Base-by-base conservation (phyloP, 192 early-diverging fungal genomes). In the Podila clonocystis region DNA sequence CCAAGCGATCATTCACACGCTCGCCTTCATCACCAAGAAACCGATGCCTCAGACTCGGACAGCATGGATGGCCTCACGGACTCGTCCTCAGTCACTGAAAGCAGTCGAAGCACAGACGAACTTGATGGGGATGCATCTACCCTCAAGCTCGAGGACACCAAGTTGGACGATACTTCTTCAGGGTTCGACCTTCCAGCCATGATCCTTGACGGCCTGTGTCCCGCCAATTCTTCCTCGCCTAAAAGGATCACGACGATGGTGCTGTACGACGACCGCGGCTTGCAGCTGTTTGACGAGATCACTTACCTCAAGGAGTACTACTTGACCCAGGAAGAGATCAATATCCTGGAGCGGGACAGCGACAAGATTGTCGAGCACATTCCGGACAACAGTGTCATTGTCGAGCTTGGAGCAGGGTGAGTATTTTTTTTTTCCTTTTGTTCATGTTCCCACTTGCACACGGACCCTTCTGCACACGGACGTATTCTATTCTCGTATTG, bases 331-430 rank as follows among this genome's bases (percentile, higher is more conserved):
- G 91, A 93, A 50, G 97, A 98, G 80, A 91, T 93, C 29, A 89
- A 95, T n/a, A 91, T 98, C 63, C 84, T 98, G 57, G 73, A 85
- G 31, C 82, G 83, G 5, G 75, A 91, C 26, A 89, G 84, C 7
- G 84, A 88, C 36, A 87, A 90, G 49, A 88, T 98, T 67, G 83
- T 86, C 1, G 85, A 84, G 17, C 78, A 92, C 30, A 89, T 95
- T 17, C 82, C 87, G 1, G 86, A 94, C 52, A 90, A 87, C 70
- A 91, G 89, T 62, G 88, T 91, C 29, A 74, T 97, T 36, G 88
- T 98, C 57, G 97, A 98, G 75, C 88, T 98, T 3, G 97, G 97
- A 31, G 91, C 93, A 61, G 97, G 97, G 92, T 93, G 87, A 82
- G 67, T 74, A 22, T 20, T 24, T 55, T 55, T 55, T n/a, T 24